phyloP scores from a whole-genome alignment of 2,329 filamentous ascomycete species.

The Xylariaceae sp. region DNA sequence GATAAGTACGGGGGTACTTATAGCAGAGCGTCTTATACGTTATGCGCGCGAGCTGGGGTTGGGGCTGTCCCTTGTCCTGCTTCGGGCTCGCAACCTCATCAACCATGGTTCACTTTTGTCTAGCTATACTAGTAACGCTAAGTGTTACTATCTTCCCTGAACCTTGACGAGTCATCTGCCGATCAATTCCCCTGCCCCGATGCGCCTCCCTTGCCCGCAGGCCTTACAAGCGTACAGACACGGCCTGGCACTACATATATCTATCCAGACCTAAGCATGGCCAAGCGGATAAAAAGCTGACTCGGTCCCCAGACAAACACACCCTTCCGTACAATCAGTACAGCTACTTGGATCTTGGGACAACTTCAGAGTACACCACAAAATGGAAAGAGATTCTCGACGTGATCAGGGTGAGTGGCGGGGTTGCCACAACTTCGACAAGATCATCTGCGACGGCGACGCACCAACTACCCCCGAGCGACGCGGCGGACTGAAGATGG shows the following conservation, averaged over 20 bases:
- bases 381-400: slow-evolving; percentile 73
- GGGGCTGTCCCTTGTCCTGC: background rate
- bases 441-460: slow-evolving; percentile 78
- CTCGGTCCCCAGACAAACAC: slow-evolving; percentile 47
- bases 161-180: slow-evolving; percentile 15
- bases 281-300: slow-evolving; percentile 25
- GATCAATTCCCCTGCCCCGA: slow-evolving; percentile 11
- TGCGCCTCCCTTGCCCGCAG: background rate
- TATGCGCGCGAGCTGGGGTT: background rate
- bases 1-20: background rate
- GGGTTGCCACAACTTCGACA: slow-evolving; percentile 79
- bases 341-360: slow-evolving; percentile 91
- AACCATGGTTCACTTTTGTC: background rate
- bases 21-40: background rate
- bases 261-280: background rate
- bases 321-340: slow-evolving; percentile 61
- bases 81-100: background rate
- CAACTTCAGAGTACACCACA: slow-evolving; percentile 76
- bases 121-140: background rate
- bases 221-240: background rate
- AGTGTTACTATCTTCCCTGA: slow-evolving; percentile 1
- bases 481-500: slow-evolving; percentile 82
- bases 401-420: slow-evolving; percentile 74
- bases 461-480: slow-evolving; percentile 50
- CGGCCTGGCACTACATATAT: background rate